Conservation (phyloP, 805 yeast species). For the Allodekkera sacchari region DNA sequence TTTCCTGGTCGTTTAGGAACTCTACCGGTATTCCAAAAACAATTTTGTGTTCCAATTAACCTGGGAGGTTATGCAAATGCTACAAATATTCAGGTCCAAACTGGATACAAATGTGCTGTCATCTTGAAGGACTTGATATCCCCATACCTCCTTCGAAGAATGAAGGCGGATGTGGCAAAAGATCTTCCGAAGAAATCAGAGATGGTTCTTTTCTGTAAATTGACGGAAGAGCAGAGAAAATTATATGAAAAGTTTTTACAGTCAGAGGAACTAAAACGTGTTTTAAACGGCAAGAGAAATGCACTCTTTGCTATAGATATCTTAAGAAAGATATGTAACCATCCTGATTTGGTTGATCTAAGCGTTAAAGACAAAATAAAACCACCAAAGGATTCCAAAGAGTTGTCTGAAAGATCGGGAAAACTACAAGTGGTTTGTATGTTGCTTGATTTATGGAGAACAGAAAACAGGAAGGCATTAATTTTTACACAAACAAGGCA, state of each 20-base stretch:
- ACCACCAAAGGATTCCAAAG: constrained; percentile 12
- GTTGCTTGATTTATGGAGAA: constrained; percentile 65
- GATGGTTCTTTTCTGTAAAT: constrained; percentile 84
- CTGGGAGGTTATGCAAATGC: constrained; percentile 99
- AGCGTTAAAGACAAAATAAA: constrained; percentile 26
- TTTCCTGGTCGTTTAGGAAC: constrained; percentile 95
- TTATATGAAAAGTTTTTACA: constrained; percentile 68
- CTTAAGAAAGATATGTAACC: constrained; percentile 87
- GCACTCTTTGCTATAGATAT: constrained; percentile 87
- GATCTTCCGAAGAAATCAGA: constrained; percentile 91
- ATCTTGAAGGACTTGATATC: constrained; percentile 79
- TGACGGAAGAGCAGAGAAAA: constrained; percentile 68
- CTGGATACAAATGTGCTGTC: constrained; percentile 94
- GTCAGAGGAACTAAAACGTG: constrained; percentile 67
- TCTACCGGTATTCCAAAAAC: constrained; percentile 86
- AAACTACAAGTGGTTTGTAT: constrained; percentile 85
- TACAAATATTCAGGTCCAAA: constrained; percentile 88
- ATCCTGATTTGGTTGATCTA: constrained; percentile 72
- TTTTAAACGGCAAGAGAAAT: constrained; percentile 67
- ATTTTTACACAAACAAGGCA: constrained; percentile 91
- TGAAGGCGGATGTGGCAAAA: constrained; percentile 90
- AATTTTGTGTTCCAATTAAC: constrained; percentile 87
- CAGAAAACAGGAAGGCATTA: constrained; percentile 69
- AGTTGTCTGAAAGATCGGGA: constrained; percentile 50
- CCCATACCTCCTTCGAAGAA: constrained; percentile 79